A percentile compares a stretch with the other conserved stretches of the same genome.
Conservation (phyloP, 2,329 filamentous ascomycete species). For the Penicillium thymicola region DNA sequence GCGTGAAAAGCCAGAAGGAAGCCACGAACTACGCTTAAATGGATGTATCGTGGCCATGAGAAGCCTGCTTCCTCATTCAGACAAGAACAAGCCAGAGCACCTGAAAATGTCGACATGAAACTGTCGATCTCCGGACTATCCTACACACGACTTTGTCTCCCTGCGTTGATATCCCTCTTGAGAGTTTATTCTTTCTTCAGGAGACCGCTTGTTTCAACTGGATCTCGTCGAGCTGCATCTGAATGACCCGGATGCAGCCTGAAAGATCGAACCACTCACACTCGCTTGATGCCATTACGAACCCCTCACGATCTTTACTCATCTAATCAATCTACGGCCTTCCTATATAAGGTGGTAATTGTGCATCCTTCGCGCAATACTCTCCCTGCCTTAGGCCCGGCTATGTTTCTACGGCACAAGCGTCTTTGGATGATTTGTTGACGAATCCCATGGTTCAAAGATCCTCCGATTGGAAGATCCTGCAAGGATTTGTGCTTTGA, state of each 20-base stretch:
- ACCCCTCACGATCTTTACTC: slow-evolving; percentile 22
- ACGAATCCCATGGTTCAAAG: slow-evolving; percentile 11
- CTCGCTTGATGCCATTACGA: slow-evolving; percentile 24
- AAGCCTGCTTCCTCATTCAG: not conserved
- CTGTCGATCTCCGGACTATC: slow-evolving; percentile 3
- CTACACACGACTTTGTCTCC: slow-evolving; percentile 1
- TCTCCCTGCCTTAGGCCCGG: not conserved
- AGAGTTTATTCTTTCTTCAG: slow-evolving; percentile 5
- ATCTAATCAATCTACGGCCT: not conserved
- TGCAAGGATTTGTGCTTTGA: not conserved
- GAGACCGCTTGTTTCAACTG: slow-evolving; percentile 4
- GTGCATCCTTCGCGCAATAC: not conserved
- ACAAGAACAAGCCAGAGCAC: not conserved
- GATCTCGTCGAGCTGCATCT: not conserved
- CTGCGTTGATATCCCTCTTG: slow-evolving; percentile 15
- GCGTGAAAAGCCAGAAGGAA: slow-evolving; percentile 29
- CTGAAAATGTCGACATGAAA: not conserved
- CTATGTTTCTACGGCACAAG: not conserved
- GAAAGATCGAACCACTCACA: slow-evolving; percentile 3
- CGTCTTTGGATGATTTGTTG: slow-evolving; percentile 11
- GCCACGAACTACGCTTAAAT: slow-evolving; percentile 20
- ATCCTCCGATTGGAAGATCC: not conserved
- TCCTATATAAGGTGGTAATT: not conserved
- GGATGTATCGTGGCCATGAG: not conserved
- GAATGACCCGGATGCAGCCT: not conserved